Percentiles rank a stretch among this genome's conserved stretches.
These are phyloP conservation scores for Eimeria sp. DNA, from an alignment of 169 alveolate genomes.

Conservation along the genomic window DNA sequence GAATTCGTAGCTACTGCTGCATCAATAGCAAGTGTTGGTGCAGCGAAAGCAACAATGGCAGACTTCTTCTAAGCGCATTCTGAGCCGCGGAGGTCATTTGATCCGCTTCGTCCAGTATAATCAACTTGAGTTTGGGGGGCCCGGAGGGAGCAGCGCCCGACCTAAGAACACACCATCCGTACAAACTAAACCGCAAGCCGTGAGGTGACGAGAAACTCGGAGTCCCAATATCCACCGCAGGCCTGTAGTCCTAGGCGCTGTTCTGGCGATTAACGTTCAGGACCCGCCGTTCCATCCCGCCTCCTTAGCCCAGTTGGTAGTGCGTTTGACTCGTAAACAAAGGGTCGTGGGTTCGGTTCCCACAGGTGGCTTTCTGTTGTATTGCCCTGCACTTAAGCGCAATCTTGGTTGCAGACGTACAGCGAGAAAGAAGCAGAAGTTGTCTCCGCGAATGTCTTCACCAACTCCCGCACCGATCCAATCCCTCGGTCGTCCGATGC, in stretches of 20 bases:
- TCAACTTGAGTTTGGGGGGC: constrained; percentile 89
- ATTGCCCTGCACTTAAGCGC: neutral
- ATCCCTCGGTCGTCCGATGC: constrained; percentile 99
- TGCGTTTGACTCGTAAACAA: constrained; percentile 84
- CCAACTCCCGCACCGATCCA: constrained; percentile 97
- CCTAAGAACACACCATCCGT: neutral
- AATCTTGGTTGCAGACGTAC: neutral
- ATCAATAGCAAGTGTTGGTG: neutral
- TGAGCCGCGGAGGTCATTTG: constrained; percentile 99
- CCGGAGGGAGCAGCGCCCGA: constrained; percentile 43
- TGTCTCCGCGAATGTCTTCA: constrained; percentile 96
- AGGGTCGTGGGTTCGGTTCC: constrained; percentile 84
- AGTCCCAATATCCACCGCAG: neutral
- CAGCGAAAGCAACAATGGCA: neutral
- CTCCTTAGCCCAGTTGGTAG: constrained; percentile 84
- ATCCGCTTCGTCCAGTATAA: constrained; percentile 99
- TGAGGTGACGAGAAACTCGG: neutral
- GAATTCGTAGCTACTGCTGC: neutral
- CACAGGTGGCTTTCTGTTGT: constrained; percentile 77
- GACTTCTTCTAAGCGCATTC: constrained; percentile 98
- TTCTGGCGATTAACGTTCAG: neutral
- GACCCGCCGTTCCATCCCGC: constrained; percentile 1
- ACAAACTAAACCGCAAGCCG: neutral
- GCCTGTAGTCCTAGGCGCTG: neutral
- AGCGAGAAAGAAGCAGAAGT: constrained; percentile 83